These are phyloP conservation scores for Rosa chinensis DNA, from an alignment of 306 rosid species.

Conservation along the genomic window DNA sequence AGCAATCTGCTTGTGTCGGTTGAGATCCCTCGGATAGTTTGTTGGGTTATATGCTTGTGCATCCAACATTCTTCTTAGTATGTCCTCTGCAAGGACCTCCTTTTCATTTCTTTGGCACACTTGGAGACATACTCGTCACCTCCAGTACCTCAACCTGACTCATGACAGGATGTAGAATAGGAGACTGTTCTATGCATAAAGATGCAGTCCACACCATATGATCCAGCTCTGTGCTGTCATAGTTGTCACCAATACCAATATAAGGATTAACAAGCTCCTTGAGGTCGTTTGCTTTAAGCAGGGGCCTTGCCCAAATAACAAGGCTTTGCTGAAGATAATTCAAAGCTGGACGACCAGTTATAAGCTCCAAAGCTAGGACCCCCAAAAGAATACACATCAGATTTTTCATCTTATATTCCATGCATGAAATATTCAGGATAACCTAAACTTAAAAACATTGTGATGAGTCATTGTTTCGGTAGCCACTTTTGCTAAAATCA, in stretches of 20 bases:
- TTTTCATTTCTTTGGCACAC: constrained; percentile 23
- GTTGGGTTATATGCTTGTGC: constrained; percentile 82
- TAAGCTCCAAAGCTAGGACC: constrained; percentile 71
- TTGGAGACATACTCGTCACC: constrained; percentile 45
- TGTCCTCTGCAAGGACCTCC: constrained; percentile 50
- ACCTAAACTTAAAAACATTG: too few relatives aligned
- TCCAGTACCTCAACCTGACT: constrained; percentile 58
- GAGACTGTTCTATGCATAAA: constrained; percentile 69
- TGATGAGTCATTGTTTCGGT: too few relatives aligned
- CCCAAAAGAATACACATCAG: constrained; percentile 78
- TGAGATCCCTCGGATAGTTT: constrained; percentile 59
- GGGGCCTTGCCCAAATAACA: constrained; percentile 72
- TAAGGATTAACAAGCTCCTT: constrained; percentile 65
- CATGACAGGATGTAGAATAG: constrained; percentile 73
- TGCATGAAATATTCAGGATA: constrained; percentile 76
- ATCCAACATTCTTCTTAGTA: constrained; percentile 83
- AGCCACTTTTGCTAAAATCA: constrained; percentile 44
- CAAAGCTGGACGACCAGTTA: constrained; percentile 76
- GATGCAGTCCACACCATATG: constrained; percentile 68
- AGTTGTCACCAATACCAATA: constrained; percentile 41
- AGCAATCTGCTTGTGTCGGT: constrained; percentile 52
- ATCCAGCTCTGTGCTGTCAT: constrained; percentile 50
- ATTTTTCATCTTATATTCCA: constrained; percentile 76
- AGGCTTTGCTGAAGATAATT: constrained; percentile 59
- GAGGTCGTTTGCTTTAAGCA: constrained; percentile 42